Conservation (phyloP, 1,139 yeast genomes). For the Yamadazyma sp. region DNA sequence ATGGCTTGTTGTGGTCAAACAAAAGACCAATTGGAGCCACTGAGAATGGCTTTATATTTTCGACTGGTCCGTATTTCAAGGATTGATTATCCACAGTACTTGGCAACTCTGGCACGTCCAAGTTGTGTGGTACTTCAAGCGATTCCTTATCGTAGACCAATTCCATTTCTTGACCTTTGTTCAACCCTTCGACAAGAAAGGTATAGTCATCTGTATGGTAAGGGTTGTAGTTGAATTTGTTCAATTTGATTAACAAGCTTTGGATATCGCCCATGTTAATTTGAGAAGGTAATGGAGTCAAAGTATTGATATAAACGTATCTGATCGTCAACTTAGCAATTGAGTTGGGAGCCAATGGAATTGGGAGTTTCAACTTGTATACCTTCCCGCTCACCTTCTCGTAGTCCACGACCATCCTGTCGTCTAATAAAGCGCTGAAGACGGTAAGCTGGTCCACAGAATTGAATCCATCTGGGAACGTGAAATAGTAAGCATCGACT, state of each 20-base stretch:
- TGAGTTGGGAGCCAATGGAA: conserved; percentile 67
- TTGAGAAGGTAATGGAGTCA: conserved; percentile 63
- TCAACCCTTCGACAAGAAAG: conserved; percentile 50
- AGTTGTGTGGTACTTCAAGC: conserved; percentile 14
- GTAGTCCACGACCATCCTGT: conserved; percentile 19
- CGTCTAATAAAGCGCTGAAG: conserved; percentile 37
- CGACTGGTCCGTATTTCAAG: conserved; percentile 58
- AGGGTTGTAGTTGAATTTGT: conserved; percentile 60
- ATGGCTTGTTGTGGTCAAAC: conserved; percentile 68
- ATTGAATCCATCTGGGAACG: conserved; percentile 44
- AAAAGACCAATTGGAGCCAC: conserved; percentile 52
- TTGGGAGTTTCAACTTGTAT: conserved; percentile 54
- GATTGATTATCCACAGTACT: conserved; percentile 38
- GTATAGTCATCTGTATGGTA: conserved; percentile 59
- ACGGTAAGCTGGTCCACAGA: conserved; percentile 46
- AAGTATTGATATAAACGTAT: conserved; percentile 48
- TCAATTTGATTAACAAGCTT: conserved; percentile 52
- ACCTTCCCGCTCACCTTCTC: conserved; percentile 30
- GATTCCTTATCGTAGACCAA: conserved; percentile 15
- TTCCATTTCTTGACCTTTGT: conserved; percentile 49
- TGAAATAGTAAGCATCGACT: conserved; percentile 54
- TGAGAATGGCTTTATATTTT: conserved; percentile 45
- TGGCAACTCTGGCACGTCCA: conserved; percentile 26
- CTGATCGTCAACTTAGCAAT: conserved; percentile 52
- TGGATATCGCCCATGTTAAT: conserved; percentile 66